These are phyloP conservation scores for Huntiella abstrusa DNA, from an alignment of 2,329 filamentous ascomycete species.

Conservation along the genomic window DNA sequence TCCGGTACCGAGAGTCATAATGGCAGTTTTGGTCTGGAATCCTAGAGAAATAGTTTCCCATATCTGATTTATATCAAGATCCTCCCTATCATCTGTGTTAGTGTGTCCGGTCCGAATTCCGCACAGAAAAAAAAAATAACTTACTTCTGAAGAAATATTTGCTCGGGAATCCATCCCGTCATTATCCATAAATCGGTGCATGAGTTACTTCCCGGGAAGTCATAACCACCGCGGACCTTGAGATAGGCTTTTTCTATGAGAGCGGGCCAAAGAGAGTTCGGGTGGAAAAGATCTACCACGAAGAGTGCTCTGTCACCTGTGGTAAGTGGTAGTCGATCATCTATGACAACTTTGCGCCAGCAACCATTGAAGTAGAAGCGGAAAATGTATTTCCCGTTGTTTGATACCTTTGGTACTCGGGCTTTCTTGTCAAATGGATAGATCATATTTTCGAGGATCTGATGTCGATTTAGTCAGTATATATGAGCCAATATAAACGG, in stretches of 20 bases:
- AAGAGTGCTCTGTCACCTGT: slow-evolving; percentile 59
- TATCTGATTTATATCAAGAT: slow-evolving; percentile 53
- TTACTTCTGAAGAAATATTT: slow-evolving; percentile 69
- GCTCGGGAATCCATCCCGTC: slow-evolving; percentile 92
- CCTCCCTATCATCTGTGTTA: slow-evolving; percentile 34
- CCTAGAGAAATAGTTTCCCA: slow-evolving; percentile 62
- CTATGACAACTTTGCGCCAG: slow-evolving; percentile 69
- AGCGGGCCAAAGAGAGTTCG: slow-evolving; percentile 73
- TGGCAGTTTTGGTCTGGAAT: slow-evolving; percentile 60
- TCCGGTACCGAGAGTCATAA: slow-evolving; percentile 81
- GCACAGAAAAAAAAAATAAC: slow-evolving; percentile 4
- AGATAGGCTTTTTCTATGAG: slow-evolving; percentile 91
- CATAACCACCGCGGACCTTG: slow-evolving; percentile 87
- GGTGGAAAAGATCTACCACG: slow-evolving; percentile 71
- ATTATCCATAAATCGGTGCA: slow-evolving; percentile 86
- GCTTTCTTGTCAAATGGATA: slow-evolving; percentile 51
- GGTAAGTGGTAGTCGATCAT: slow-evolving; percentile 70
- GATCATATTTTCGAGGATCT: slow-evolving; percentile 55
- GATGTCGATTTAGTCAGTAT: neutral
- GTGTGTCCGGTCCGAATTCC: neutral
- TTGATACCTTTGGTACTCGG: slow-evolving; percentile 42
- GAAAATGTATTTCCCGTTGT: slow-evolving; percentile 76
- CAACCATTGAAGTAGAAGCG: slow-evolving; percentile 94
- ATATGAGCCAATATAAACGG: too few species aligned
- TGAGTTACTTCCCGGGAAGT: slow-evolving; percentile 94